These are phyloP conservation scores for Wickerhamomyces bisporus DNA, from an alignment of 805 yeast species.

Conservation along the genomic window DNA sequence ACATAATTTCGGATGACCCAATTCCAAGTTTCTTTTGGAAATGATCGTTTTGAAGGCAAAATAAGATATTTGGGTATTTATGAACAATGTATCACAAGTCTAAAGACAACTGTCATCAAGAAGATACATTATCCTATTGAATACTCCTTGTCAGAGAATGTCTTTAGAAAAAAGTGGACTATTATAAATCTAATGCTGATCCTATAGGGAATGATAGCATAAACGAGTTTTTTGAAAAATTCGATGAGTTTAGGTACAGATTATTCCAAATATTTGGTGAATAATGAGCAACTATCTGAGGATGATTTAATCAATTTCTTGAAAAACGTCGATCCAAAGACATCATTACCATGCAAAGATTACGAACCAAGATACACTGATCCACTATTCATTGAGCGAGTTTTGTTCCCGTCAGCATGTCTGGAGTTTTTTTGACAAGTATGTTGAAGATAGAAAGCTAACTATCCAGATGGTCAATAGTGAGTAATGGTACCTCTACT, in stretches of 20 bases:
- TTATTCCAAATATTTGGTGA: not conserved
- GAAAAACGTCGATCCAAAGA: not conserved
- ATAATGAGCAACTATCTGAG: too few species aligned
- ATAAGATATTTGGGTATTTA: constrained; percentile 1
- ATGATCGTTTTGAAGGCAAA: constrained; percentile 1
- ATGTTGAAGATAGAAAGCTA: constrained; percentile 1
- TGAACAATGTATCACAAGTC: constrained; percentile 1
- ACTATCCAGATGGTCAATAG: not conserved
- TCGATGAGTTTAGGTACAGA: not conserved
- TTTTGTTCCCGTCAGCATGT: not conserved
- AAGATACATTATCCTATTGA: constrained; percentile 2
- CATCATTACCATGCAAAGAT: constrained; percentile 1
- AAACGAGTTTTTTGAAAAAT: not conserved
- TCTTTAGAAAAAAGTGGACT: not conserved
- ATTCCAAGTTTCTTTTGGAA: not conserved
- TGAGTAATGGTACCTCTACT: too few species aligned
- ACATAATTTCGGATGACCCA: not conserved
- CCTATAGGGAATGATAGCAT: not conserved
- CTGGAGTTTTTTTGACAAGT: not conserved
- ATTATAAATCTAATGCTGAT: not conserved
- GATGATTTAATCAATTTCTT: not conserved
- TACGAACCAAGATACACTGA: constrained; percentile 4
- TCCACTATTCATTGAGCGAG: not conserved
- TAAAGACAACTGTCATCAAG: not conserved
- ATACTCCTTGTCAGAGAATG: not conserved